These are phyloP conservation scores for bread wheat (Triticum aestivum) DNA, from an alignment of 176 grass and related monocot species.

Conservation along the genomic window DNA sequence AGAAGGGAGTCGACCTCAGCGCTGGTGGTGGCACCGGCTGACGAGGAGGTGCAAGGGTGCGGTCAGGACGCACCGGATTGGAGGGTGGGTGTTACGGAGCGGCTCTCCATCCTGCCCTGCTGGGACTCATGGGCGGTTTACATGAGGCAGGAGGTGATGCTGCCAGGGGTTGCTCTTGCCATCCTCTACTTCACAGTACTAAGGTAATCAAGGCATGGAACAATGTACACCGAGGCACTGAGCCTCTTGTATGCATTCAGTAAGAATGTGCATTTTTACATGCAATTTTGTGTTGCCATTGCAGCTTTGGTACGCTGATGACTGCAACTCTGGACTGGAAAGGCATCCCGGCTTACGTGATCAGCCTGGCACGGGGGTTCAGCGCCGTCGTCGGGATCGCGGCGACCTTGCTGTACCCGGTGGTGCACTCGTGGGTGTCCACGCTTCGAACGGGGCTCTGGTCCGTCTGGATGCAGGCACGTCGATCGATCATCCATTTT, in stretches of 20 bases:
- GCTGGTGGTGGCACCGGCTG: neutral
- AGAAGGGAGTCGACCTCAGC: conserved; percentile 21
- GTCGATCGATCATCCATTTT: neutral
- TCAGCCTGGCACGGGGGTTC: conserved; percentile 65
- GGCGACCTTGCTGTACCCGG: conserved; percentile 72
- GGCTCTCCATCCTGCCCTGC: conserved; percentile 57
- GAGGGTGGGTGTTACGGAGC: conserved; percentile 40
- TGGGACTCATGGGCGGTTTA: conserved; percentile 75
- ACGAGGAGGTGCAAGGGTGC: neutral
- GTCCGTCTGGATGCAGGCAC: conserved; percentile 76
- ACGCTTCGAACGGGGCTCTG: conserved; percentile 81
- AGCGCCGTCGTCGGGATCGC: conserved; percentile 71
- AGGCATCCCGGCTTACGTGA: conserved; percentile 82
- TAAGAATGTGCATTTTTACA: neutral
- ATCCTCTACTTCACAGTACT: conserved; percentile 84
- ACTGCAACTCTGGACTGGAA: conserved; percentile 85
- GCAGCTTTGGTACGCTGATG: conserved; percentile 92
- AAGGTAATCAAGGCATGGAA: conserved; percentile 28
- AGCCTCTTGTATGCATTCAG: neutral
- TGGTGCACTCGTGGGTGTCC: conserved; percentile 53
- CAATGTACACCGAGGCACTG: neutral
- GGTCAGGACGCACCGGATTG: conserved; percentile 12
- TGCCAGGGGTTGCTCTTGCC: conserved; percentile 79
- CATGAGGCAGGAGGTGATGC: conserved; percentile 67
- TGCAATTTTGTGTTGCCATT: neutral